These are phyloP conservation scores for Dryas drummondii DNA, from an alignment of 306 rosid species.

Conservation along the genomic window DNA sequence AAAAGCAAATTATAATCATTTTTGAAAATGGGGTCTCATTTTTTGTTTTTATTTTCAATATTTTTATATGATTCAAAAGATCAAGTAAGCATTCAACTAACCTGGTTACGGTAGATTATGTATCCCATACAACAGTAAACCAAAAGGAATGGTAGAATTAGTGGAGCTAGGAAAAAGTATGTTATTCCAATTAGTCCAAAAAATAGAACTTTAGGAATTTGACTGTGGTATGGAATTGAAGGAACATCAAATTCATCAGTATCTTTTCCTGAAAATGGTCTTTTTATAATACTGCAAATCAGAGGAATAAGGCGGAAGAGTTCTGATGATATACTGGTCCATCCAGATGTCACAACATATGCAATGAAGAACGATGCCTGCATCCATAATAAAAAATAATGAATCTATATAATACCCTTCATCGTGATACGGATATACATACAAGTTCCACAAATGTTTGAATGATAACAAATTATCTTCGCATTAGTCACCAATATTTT, in stretches of 20 bases:
- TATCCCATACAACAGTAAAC: conserved; percentile 66
- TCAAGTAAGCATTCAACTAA: conserved; percentile 19
- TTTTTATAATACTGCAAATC: conserved; percentile 35
- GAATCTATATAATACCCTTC: background rate
- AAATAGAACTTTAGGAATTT: conserved; percentile 62
- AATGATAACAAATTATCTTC: background rate
- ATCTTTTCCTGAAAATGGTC: conserved; percentile 33
- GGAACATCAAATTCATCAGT: conserved; percentile 54
- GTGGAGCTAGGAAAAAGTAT: conserved; percentile 68
- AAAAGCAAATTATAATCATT: background rate
- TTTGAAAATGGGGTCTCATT: background rate
- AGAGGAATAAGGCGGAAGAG: conserved; percentile 54
- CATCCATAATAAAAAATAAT: conserved; percentile 31
- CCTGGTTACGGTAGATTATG: conserved; percentile 78
- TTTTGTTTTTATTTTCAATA: background rate
- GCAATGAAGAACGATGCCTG: conserved; percentile 89
- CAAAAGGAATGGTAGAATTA: conserved; percentile 78
- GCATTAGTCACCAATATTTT: background rate
- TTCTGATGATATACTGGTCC: conserved; percentile 69
- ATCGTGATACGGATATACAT: background rate
- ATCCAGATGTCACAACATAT: conserved; percentile 57
- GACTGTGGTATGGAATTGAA: conserved; percentile 58
- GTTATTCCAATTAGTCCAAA: conserved; percentile 62
- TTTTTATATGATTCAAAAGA: background rate
- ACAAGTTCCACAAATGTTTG: background rate